phyloP scores from a whole-genome alignment of 352 stramenopile species.

The Pythium insidiosum region DNA sequence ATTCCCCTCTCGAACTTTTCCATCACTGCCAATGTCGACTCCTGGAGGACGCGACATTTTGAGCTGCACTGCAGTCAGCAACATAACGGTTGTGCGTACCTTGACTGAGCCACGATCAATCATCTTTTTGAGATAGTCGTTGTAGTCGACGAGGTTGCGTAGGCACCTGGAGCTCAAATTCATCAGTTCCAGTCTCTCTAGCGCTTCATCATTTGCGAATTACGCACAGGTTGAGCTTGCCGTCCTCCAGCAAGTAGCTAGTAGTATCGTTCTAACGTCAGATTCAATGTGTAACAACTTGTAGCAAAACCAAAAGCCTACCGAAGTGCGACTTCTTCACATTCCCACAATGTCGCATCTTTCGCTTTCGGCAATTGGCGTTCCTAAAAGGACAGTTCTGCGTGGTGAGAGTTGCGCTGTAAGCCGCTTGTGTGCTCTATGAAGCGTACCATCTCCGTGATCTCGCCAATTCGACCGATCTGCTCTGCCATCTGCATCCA shows the following conservation, averaged over 20 bases:
- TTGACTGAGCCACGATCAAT: conserved; percentile 58
- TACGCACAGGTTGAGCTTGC: conserved; percentile 84
- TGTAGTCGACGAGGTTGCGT: conserved; percentile 77
- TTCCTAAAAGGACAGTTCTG: conserved; percentile 32
- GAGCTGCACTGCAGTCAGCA: neutral
- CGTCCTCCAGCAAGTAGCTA: conserved; percentile 86
- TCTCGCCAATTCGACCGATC: conserved; percentile 81
- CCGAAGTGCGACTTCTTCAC: conserved; percentile 79
- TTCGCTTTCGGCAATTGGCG: conserved; percentile 71
- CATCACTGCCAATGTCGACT: conserved; percentile 55
- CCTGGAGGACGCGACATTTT: conserved; percentile 14
- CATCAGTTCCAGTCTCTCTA: conserved; percentile 1
- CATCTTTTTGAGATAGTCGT: conserved; percentile 65
- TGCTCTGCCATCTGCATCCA: conserved; percentile 88
- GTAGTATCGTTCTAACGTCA: too few species aligned
- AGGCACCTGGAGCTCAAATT: conserved; percentile 41
- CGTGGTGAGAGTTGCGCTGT: too few species aligned
- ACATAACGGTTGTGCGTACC: conserved; percentile 14
- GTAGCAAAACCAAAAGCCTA: too few species aligned
- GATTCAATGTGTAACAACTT: too few species aligned
- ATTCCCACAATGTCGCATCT: conserved; percentile 87
- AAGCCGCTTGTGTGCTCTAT: too few species aligned
- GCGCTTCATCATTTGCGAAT: too few species aligned
- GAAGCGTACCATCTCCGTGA: conserved; percentile 81
- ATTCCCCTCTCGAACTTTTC: conserved; percentile 87